phyloP scores from a whole-genome alignment of 495 filamentous ascomycete species.

The Annulohypoxylon maeteangense region DNA sequence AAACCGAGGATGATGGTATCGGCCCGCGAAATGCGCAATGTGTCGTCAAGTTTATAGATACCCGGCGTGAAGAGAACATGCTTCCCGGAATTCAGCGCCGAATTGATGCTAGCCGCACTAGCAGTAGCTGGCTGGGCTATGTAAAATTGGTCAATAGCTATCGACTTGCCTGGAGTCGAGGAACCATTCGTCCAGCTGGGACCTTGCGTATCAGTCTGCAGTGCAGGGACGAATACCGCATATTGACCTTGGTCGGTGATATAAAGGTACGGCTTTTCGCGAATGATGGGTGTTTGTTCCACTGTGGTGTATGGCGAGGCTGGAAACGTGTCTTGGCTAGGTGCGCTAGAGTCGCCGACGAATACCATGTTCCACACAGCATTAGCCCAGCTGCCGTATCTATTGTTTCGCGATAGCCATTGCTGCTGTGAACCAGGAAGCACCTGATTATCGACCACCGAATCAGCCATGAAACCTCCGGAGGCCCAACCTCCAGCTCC shows the following conservation, averaged over 20 bases:
- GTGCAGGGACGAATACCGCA: slow-evolving; percentile 43
- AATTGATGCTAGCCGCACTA: slow-evolving; percentile 39
- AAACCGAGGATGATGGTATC: slow-evolving; percentile 43
- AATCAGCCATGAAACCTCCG: slow-evolving; percentile 49
- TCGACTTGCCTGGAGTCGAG: slow-evolving; percentile 39
- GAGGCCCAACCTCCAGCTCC: slow-evolving; percentile 49
- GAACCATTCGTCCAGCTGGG: slow-evolving; percentile 40
- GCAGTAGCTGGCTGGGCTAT: slow-evolving; percentile 37
- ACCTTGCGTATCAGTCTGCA: slow-evolving; percentile 41
- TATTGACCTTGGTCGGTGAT: slow-evolving; percentile 36
- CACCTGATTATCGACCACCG: slow-evolving; percentile 42
- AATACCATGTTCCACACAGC: slow-evolving; percentile 52
- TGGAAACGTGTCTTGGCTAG: slow-evolving; percentile 42
- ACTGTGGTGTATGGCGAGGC: slow-evolving; percentile 44
- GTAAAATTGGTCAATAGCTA: slow-evolving; percentile 43
- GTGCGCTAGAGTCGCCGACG: slow-evolving; percentile 41
- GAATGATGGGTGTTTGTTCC: slow-evolving; percentile 40
- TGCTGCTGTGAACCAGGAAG: slow-evolving; percentile 51
- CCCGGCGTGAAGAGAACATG: slow-evolving; percentile 47
- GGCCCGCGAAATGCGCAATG: slow-evolving; percentile 35
- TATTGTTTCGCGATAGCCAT: slow-evolving; percentile 49
- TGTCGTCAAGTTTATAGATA: slow-evolving; percentile 41
- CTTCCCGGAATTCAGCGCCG: slow-evolving; percentile 38
- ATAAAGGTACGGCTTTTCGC: slow-evolving; percentile 48
- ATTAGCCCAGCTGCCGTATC: slow-evolving; percentile 48